phyloP scores from a whole-genome alignment of 1,284 basidiomycete genomes.

The Uromyces viciae-fabae region DNA sequence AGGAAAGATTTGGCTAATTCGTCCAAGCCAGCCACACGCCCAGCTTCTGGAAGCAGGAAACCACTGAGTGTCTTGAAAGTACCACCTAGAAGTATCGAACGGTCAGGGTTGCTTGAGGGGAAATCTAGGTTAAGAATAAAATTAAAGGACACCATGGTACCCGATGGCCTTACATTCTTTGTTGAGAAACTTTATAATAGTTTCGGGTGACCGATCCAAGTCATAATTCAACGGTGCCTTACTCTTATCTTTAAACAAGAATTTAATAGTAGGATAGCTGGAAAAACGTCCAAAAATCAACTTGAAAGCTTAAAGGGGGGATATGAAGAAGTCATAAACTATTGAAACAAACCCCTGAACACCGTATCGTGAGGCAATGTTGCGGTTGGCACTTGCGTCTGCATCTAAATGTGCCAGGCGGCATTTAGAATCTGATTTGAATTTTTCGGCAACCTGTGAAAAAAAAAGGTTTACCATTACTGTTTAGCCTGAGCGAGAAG shows the following conservation, averaged over 20 bases:
- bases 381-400: conserved; percentile 21
- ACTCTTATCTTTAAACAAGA: conserved; percentile 22
- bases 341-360: conserved; percentile 25
- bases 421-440: conserved; percentile 37
- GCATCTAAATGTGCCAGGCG: conserved; percentile 42
- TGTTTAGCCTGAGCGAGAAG: not conserved
- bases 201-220: not conserved
- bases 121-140: not conserved
- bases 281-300: not conserved
- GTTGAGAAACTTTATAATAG: conserved; percentile 42
- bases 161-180: conserved; percentile 16
- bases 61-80: conserved; percentile 21
- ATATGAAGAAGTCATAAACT: not conserved
- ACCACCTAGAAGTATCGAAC: conserved; percentile 17
- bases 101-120: not conserved
- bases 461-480: not conserved
- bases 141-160: not conserved
- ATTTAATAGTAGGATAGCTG: conserved; percentile 41
- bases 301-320: not conserved
- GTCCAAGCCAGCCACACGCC: conserved; percentile 29
- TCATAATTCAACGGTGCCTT: conserved; percentile 24
- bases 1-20: conserved; percentile 25
- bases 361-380: not conserved
- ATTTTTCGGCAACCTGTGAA: conserved; percentile 16
- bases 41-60: conserved; percentile 38